Evolutionary conservation across 164 flowering plant species (phyloP), one percentile per base, ranked within the genome.

Genomic region (Vitis amurensis): DNA sequence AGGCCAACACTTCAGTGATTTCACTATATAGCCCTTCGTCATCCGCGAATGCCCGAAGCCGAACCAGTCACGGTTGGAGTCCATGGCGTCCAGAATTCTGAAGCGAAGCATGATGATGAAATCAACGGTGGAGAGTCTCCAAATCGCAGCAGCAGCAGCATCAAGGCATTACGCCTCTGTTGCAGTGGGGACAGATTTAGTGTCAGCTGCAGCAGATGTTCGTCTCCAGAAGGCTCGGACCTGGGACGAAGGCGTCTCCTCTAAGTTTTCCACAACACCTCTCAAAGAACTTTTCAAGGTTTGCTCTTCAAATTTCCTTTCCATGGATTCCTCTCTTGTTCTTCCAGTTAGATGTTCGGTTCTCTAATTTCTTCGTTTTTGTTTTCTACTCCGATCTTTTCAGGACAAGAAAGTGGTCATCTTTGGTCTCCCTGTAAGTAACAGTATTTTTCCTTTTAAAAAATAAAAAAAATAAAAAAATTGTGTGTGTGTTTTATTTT

Each of bases 391-490:
- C 27, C 17, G 11, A 1, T 56, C 11, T 80, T 76, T 84, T 62
- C 95, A 95, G 98, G 98, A 78, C 56, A 96, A 88, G 83, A 93
- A 93, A 80, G 92, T 96, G 50, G 97, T 93, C 77, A 88, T 96
- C 77, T 96, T 96, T 82, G 99, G 98, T 17, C 94, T 96, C 47
- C 99, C 99, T 71, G 99, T 91, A 81, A 93, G 97, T 85, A 48
- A 17, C 8, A 56, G 44, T 30, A 9, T 11, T 23, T 23, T 23
- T 0, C 2, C 27, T 23, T 23, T 23, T 1, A 19, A 19, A 19
- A 19, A 19, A 19, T 19, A 19, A 19, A 19, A 19, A 19, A 19
- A 19, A 19, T 19, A 19, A 19, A 1, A 19, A 19, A 19, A 19
- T 19, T 19, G 27, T 23, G 27, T 23, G 2, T 23, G 27, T 23